A percentile compares a stretch with the other conserved stretches of the same genome.
phyloP scores from a whole-genome alignment of 805 yeast species.

The Wickerhamiella qilinensis region DNA sequence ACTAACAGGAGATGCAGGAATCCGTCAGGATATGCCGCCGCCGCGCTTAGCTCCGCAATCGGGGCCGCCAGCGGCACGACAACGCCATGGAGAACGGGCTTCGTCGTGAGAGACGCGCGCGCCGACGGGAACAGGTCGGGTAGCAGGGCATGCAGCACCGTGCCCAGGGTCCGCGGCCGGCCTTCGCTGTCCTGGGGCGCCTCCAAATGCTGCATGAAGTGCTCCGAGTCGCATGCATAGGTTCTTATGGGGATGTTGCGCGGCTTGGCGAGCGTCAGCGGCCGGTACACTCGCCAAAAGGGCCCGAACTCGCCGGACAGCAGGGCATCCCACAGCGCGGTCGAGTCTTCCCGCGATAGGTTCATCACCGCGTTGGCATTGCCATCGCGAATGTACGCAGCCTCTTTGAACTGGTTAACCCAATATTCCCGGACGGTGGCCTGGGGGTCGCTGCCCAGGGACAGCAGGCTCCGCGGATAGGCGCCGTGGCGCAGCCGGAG shows the following conservation, averaged over 20 bases:
- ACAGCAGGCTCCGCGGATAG: slow-evolving; percentile 31
- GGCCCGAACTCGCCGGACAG: slow-evolving; percentile 13
- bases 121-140: slow-evolving; percentile 34
- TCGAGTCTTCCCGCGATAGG: slow-evolving; percentile 46
- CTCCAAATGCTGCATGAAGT: slow-evolving; percentile 12
- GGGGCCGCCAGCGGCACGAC: slow-evolving; percentile 30
- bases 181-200: neutral
- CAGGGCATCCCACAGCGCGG: slow-evolving; percentile 33
- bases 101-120: slow-evolving; percentile 23
- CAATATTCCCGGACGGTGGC: slow-evolving; percentile 34
- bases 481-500: slow-evolving; percentile 27
- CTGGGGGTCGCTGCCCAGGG: slow-evolving; percentile 21
- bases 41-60: slow-evolving; percentile 31
- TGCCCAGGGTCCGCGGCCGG: slow-evolving; percentile 23
- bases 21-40: slow-evolving; percentile 46
- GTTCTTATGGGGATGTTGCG: slow-evolving; percentile 20
- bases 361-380: slow-evolving; percentile 69
- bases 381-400: slow-evolving; percentile 60
- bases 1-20: slow-evolving; percentile 49
- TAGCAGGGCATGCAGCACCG: slow-evolving; percentile 24
- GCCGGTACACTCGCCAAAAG: slow-evolving; percentile 17
- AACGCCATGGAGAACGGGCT: slow-evolving; percentile 42
- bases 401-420: slow-evolving; percentile 71
- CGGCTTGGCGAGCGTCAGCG: slow-evolving; percentile 10
- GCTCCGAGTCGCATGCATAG: slow-evolving; percentile 16